These are phyloP conservation scores for Wallemia ichthyophaga DNA, from an alignment of 1,284 basidiomycete species.

Conservation along the genomic window DNA sequence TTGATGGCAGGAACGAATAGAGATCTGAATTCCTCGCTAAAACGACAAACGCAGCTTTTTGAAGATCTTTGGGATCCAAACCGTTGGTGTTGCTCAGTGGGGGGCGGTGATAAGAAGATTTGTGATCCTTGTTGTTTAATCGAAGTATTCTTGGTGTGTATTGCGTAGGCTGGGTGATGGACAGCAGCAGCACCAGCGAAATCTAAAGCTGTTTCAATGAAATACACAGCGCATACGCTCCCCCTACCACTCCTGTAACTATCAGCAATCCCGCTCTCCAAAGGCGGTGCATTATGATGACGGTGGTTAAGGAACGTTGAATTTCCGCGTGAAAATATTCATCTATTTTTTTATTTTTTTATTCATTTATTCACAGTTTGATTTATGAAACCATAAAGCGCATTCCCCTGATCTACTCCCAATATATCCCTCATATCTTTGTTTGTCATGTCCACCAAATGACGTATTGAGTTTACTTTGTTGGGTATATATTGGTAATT, in stretches of 20 bases:
- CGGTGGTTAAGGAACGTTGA: background rate
- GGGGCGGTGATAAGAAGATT: background rate
- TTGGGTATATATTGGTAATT: slow-evolving; percentile 62
- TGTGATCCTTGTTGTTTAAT: background rate
- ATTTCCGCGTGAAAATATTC: background rate
- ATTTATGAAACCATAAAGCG: slow-evolving; percentile 53
- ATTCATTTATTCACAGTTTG: slow-evolving; percentile 18
- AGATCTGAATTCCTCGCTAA: slow-evolving; percentile 14
- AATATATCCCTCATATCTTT: slow-evolving; percentile 39
- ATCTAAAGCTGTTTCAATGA: background rate
- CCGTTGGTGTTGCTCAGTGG: too few relatives aligned
- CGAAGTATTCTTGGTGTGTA: background rate
- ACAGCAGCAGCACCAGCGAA: background rate
- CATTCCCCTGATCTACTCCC: slow-evolving; percentile 49
- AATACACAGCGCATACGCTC: background rate
- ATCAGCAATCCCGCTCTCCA: background rate
- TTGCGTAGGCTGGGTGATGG: background rate
- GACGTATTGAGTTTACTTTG: slow-evolving; percentile 39
- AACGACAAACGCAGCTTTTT: slow-evolving; percentile 14
- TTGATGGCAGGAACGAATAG: slow-evolving; percentile 4
- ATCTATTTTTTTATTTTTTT: background rate
- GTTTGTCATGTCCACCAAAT: slow-evolving; percentile 37
- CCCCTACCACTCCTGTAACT: background rate
- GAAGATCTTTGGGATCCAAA: slow-evolving; percentile 7
- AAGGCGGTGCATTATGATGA: background rate